Conservation (phyloP, 1,284 basidiomycete genomes). For the Malassezia globosa region DNA sequence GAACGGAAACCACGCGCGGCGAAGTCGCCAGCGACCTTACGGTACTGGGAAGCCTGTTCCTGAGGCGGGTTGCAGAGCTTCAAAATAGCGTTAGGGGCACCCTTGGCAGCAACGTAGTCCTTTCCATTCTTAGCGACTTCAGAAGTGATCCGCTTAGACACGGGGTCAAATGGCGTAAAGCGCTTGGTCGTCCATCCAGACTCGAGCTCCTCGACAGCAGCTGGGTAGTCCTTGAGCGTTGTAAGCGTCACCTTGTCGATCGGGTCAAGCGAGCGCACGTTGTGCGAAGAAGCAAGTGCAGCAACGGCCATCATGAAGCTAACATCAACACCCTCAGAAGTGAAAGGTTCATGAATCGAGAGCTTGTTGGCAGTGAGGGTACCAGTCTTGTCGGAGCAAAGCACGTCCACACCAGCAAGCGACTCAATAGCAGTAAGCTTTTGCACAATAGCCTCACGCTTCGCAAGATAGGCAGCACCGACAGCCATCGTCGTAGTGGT, state of each 20-base stretch:
- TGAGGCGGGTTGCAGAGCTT: constrained; percentile 50
- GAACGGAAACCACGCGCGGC: constrained; percentile 54
- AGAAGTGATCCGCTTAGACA: constrained; percentile 55
- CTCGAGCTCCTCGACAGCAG: constrained; percentile 51
- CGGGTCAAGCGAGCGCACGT: constrained; percentile 54
- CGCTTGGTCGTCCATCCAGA: constrained; percentile 53
- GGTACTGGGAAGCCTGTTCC: constrained; percentile 50
- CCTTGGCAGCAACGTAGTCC: constrained; percentile 53
- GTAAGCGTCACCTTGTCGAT: constrained; percentile 55
- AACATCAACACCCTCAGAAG: constrained; percentile 50
- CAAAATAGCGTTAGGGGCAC: constrained; percentile 55
- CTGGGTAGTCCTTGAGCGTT: constrained; percentile 53
- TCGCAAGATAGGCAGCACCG: constrained; percentile 54
- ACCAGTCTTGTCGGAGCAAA: constrained; percentile 56
- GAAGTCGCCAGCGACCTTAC: constrained; percentile 50
- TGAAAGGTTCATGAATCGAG: constrained; percentile 53
- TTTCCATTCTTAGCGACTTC: constrained; percentile 54
- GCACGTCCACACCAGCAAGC: constrained; percentile 55
- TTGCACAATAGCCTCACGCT: constrained; percentile 56
- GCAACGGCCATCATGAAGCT: constrained; percentile 53
- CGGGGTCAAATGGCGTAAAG: constrained; percentile 55
- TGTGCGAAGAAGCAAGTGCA: constrained; percentile 54
- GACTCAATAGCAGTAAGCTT: constrained; percentile 56
- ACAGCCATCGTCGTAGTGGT: constrained; percentile 55
- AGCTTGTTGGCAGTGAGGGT: constrained; percentile 56